A percentile compares a stretch with the other conserved stretches of the same genome.
These are phyloP conservation scores for Chlorella sp. DNA, from an alignment of 139 green algal genomes.

Conservation along the genomic window DNA sequence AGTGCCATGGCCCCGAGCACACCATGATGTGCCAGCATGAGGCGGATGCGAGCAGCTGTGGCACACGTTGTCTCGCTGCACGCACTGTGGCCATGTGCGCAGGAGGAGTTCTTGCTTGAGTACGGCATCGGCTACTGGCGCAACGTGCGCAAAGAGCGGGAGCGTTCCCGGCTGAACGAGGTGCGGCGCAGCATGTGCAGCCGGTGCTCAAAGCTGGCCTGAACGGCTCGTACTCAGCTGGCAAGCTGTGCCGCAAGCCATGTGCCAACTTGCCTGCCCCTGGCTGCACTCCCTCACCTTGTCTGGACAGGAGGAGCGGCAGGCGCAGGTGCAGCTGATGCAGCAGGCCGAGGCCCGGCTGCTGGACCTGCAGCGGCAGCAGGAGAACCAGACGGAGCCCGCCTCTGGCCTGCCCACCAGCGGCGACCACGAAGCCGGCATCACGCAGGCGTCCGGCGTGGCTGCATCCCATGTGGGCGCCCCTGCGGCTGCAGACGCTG, in stretches of 20 bases:
- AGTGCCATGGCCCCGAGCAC: no score
- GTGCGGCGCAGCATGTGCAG: background rate
- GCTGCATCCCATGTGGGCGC: background rate
- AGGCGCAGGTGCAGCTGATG: background rate
- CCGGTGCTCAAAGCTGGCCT: background rate
- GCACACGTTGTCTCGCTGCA: no score
- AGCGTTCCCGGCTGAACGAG: background rate
- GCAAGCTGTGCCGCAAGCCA: background rate
- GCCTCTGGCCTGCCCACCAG: background rate
- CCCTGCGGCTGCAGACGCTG: no score
- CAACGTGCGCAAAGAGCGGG: background rate
- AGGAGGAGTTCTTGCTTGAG: constrained; percentile 25
- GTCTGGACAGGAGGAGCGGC: background rate
- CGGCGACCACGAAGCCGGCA: background rate
- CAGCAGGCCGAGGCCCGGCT: background rate
- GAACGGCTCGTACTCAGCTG: background rate
- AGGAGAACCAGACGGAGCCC: background rate
- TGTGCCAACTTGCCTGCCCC: background rate
- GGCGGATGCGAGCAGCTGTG: no score
- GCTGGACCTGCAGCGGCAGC: background rate
- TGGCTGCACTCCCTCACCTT: background rate
- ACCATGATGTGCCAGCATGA: no score
- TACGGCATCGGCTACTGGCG: constrained; percentile 1
- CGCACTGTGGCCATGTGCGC: no score
- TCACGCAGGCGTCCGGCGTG: background rate